Evolutionary conservation across 345 rosid genomes (phyloP), one percentile per base, ranked within the genome.

Genomic region (Populus davidiana): DNA sequence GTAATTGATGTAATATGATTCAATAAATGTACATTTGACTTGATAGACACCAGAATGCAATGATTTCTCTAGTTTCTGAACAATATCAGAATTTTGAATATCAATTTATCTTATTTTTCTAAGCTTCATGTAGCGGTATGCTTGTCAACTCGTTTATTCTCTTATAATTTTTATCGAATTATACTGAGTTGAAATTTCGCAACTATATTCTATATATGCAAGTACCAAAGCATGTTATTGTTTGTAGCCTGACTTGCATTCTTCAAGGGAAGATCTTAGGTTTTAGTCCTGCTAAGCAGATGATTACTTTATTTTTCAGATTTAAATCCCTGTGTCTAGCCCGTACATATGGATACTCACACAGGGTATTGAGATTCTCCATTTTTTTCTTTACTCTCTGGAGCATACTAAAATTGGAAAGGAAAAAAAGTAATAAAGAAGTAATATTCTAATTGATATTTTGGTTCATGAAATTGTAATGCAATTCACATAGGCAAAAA

Each of bases 1-100:
- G 61, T 67, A 36, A 36, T 50, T 76, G 49, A 41, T n/a, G 25
- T 68, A 14, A 38, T 23, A 67, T 75, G 72, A 49, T 75, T 75
- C 8, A 35, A 68, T 66, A 9, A 14, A 8, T 39, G 35, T 49
- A 49, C 36, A 35, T 75, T 67, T 36, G 35, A 50, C 29, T 23
- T 13, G 5, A 43, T 67, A 52, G 72, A 35, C 25, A 10, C 47
- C 35, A 49, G 49, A 14, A 25, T 59, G 63, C 63, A 10, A n/a
- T n/a, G 63, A 59, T n/a, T 59, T 59, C 11, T 23, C 23, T 54
- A 2, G 4, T 56, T 56, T n/a, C 21, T 59, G 14, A n/a, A 23
- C 0, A 8, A 9, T 56, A 33, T 36, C 20, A 13, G 16, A 16
- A 41, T 38, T 11, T 61, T 62, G 76, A 73, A 41, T 25, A 73